These are phyloP conservation scores for Nyctanthes arbortristis DNA, from an alignment of 257 asterid genomes.

Conservation along the genomic window DNA sequence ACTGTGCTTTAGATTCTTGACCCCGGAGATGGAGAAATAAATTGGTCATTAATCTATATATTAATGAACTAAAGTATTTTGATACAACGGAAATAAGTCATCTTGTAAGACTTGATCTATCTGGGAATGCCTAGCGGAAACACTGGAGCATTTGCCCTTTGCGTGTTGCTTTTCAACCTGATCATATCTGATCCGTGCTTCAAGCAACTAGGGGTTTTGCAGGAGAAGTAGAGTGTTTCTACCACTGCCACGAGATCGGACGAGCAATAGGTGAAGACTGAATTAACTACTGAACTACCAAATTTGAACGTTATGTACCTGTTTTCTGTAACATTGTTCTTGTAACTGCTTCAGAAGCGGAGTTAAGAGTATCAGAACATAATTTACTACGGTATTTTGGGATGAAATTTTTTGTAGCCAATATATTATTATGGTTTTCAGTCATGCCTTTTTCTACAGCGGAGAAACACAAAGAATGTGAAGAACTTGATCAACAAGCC, in stretches of 20 bases:
- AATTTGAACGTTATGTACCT: neutral
- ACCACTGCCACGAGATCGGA: neutral
- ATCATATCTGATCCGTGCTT: neutral
- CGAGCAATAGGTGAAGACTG: neutral
- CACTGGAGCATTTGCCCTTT: no score
- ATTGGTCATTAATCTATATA: neutral
- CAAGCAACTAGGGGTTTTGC: neutral
- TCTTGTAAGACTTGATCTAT: neutral
- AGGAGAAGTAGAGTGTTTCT: no score
- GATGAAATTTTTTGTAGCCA: no score
- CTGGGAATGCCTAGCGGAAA: neutral
- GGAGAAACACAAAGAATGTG: neutral
- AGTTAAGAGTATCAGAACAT: neutral
- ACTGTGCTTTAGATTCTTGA: neutral
- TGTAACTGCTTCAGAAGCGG: no score
- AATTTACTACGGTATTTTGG: neutral
- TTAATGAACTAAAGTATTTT: neutral
- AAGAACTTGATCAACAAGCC: slow-evolving; percentile 27
- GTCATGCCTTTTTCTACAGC: neutral
- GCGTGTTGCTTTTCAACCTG: no score
- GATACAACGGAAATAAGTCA: neutral
- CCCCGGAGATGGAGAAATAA: neutral
- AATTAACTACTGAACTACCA: neutral
- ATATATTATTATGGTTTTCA: neutral
- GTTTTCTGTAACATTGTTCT: neutral